These are phyloP conservation scores for Tolypocladium ovalisporum DNA, from an alignment of 2,329 filamentous ascomycete genomes.

Conservation along the genomic window DNA sequence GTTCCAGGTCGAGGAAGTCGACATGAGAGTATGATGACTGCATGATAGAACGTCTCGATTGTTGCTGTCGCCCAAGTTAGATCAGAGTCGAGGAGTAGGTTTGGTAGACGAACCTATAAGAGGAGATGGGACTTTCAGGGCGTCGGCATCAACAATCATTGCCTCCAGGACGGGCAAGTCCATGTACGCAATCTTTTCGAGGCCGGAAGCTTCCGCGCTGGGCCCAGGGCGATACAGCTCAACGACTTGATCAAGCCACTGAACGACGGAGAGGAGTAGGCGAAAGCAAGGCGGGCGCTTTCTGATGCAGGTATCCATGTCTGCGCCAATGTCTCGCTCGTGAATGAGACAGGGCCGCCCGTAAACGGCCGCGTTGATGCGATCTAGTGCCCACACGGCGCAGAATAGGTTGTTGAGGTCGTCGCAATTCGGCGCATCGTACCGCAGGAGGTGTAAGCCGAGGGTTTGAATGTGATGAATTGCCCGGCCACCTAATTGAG, in stretches of 20 bases:
- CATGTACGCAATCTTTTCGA: slow-evolving; percentile 34
- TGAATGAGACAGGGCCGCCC: slow-evolving; percentile 50
- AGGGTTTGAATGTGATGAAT: slow-evolving; percentile 47
- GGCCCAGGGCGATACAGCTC: slow-evolving; percentile 46
- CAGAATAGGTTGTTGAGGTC: slow-evolving; percentile 42
- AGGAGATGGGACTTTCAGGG: slow-evolving; percentile 34
- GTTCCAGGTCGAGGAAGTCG: slow-evolving; percentile 35
- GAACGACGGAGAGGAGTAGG: slow-evolving; percentile 42
- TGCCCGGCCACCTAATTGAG: slow-evolving; percentile 40
- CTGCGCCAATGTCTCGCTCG: slow-evolving; percentile 46
- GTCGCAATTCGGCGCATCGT: slow-evolving; percentile 26
- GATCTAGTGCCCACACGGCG: slow-evolving; percentile 49
- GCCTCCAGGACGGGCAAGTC: slow-evolving; percentile 47
- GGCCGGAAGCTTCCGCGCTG: slow-evolving; percentile 25
- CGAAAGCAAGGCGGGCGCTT: slow-evolving; percentile 44
- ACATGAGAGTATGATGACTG: slow-evolving; percentile 51
- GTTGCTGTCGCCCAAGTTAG: slow-evolving; percentile 29
- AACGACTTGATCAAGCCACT: slow-evolving; percentile 47
- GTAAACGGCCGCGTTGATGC: slow-evolving; percentile 48
- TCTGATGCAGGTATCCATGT: slow-evolving; percentile 38
- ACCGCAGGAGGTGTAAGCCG: slow-evolving; percentile 38
- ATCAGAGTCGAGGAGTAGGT: neutral
- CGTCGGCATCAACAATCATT: slow-evolving; percentile 43
- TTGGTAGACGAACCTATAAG: slow-evolving; percentile 31
- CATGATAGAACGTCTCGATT: slow-evolving; percentile 53